Evolutionary conservation across 495 filamentous ascomycete genomes (phyloP).

Genomic region (Penicillium pancosmium): DNA sequence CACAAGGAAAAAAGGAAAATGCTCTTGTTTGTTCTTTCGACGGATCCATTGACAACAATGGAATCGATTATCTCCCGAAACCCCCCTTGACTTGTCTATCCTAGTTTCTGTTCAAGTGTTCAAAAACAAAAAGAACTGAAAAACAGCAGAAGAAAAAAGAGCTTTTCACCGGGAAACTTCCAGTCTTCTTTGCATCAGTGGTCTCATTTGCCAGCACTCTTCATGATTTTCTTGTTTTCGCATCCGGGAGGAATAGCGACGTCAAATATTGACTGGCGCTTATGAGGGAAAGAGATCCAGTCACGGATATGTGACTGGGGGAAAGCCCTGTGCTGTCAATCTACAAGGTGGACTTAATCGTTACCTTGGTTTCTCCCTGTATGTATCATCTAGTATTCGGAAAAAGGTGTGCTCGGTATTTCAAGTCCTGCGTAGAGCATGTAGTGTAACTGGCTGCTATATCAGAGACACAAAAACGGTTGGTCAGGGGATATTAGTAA

Average conservation of each 20-base stretch:
- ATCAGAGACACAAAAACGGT: background rate
- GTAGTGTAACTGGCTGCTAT: conserved; percentile 11
- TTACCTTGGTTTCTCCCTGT: conserved; percentile 58
- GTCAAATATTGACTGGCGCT: conserved; percentile 69
- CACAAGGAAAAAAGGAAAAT: conserved; percentile 19
- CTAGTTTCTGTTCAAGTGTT: conserved; percentile 45
- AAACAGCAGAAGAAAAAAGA: conserved; percentile 43
- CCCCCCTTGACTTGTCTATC: conserved; percentile 52
- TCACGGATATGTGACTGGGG: conserved; percentile 59
- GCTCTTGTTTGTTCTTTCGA: conserved; percentile 34
- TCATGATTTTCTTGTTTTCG: conserved; percentile 32
- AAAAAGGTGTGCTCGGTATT: conserved; percentile 43
- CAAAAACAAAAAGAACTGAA: conserved; percentile 42
- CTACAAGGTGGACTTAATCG: conserved; percentile 64
- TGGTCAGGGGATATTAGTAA: background rate
- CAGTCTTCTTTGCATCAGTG: conserved; percentile 34
- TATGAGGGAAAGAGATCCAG: conserved; percentile 98
- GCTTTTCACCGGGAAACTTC: conserved; percentile 38
- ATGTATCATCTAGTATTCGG: conserved; percentile 47
- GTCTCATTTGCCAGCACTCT: conserved; percentile 29
- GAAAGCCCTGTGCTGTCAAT: conserved; percentile 91
- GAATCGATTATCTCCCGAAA: conserved; percentile 30
- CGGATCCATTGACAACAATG: conserved; percentile 29
- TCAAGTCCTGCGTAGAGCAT: conserved; percentile 11
- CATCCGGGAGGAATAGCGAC: conserved; percentile 49